These are phyloP conservation scores for Xylaria palmicola DNA, from an alignment of 495 filamentous ascomycete genomes.

Conservation along the genomic window DNA sequence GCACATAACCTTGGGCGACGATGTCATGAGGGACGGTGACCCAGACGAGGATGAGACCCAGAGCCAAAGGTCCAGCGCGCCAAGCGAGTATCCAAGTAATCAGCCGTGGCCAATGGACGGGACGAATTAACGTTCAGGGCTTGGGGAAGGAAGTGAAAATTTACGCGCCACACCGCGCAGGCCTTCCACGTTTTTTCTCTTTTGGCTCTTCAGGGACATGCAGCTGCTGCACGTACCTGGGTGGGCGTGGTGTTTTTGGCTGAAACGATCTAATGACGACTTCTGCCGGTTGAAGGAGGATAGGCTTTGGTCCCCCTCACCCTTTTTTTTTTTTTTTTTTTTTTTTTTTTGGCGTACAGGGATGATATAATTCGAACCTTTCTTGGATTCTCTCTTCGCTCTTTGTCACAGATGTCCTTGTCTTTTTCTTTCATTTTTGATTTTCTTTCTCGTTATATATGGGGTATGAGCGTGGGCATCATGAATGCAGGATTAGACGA, in stretches of 20 bases:
- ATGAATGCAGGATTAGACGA: slow-evolving; percentile 13
- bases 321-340: no score
- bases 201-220: neutral
- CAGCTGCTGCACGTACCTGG: neutral
- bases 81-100: slow-evolving; percentile 42
- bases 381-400: neutral
- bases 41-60: slow-evolving; percentile 30
- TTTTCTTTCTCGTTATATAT: neutral
- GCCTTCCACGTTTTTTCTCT: neutral
- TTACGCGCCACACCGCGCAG: neutral
- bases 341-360: neutral
- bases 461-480: neutral
- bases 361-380: neutral
- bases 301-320: neutral
- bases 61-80: slow-evolving; percentile 36
- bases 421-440: neutral
- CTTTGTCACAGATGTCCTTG: neutral
- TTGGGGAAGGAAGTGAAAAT: neutral
- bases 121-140: neutral
- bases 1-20: slow-evolving; percentile 22
- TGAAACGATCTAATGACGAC: neutral
- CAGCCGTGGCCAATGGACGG: slow-evolving; percentile 22
- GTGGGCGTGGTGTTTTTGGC: neutral
- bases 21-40: slow-evolving; percentile 21
- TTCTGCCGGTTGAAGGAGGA: neutral